Evolutionary conservation across 371 early-diverging fungal species (phyloP).

Genomic region (Umbelopsis sp.): DNA sequence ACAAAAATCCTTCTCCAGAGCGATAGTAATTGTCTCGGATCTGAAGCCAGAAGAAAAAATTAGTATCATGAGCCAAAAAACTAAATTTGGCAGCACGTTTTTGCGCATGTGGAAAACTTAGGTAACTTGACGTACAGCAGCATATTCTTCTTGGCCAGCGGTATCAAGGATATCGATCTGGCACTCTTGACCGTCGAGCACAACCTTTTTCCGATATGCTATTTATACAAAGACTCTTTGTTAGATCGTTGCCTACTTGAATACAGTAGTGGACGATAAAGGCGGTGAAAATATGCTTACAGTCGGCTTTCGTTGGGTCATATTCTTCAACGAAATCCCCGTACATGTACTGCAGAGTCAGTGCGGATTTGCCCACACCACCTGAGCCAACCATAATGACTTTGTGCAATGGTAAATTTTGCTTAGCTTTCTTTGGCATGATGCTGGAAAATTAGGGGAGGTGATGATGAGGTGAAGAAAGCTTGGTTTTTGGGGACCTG

Average conservation of each 20-base stretch:
- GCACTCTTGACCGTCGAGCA: constrained; percentile 71
- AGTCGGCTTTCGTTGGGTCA: constrained; percentile 91
- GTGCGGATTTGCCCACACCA: constrained; percentile 88
- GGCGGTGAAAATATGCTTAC: constrained; percentile 23
- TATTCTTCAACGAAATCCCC: constrained; percentile 93
- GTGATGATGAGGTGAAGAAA: constrained; percentile 1
- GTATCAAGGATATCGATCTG: constrained; percentile 91
- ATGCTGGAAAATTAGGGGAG: not conserved
- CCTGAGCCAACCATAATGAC: constrained; percentile 91
- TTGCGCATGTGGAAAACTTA: not conserved
- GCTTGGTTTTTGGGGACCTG: constrained; percentile 5
- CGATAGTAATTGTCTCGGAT: constrained; percentile 91
- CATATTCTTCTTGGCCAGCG: constrained; percentile 88
- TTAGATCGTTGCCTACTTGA: not conserved
- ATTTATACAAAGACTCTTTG: not conserved
- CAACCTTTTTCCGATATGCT: constrained; percentile 69
- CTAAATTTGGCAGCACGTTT: not conserved
- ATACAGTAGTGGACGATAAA: not conserved
- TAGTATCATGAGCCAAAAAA: not conserved
- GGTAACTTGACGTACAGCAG: constrained; percentile 50
- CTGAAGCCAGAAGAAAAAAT: constrained; percentile 27
- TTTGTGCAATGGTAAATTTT: constrained; percentile 74
- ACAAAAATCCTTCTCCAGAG: constrained; percentile 86
- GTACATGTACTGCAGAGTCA: constrained; percentile 89
- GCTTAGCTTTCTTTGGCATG: constrained; percentile 47